Evolutionary conservation across 306 rosid species (phyloP), one percentile per base, ranked within the genome.

Genomic region (Gynostemma pentaphyllum): DNA sequence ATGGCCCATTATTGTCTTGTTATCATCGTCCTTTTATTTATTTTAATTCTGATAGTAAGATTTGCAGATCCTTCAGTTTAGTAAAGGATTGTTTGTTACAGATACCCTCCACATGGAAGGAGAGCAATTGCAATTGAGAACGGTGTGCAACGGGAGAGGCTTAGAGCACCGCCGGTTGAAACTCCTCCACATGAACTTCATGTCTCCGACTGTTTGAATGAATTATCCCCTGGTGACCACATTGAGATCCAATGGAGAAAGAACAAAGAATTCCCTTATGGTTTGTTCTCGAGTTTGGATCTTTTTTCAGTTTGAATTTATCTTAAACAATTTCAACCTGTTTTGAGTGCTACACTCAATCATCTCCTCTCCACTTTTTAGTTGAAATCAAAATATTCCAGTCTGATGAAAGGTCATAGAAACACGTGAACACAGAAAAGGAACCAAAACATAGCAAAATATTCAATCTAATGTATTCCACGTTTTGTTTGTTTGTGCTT

Each of bases 211-310:
- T 80, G 84, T 80, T 79, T 92, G 36, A 26, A 71, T 45, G 95
- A 86, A 56, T 71, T 92, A 65, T 72, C 59, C 53, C 96, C 95
- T 2, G 95, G 90, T n/a, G 88, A 92, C 74, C 94, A 79, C 74
- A 56, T 88, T 54, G 98, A 92, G 85, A 92, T 92, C 69, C 96
- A 92, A 50, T 92, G 96, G 98, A 86, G 96, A 72, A 84, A 84
- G 69, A 92, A 88, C 84, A 88, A 86, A 70, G 96, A 86, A 68
- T 88, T 92, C 68, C 98, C 98, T 66, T 92, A 88, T 67, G 98
- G 98, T 92, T 74, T 62, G 90, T 78, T 75, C 73, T 67, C 37
- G 48, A 48, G 23, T 50, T 12, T 23, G 3, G 49, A 60, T 60
- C 48, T 66, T 26, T 10, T 19, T 60, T 23, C 34, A 40, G 66